A percentile compares a stretch with the other conserved stretches of the same genome.
Conservation (phyloP, 1,284 basidiomycete genomes). For the Ceratobasidium theobromae region DNA sequence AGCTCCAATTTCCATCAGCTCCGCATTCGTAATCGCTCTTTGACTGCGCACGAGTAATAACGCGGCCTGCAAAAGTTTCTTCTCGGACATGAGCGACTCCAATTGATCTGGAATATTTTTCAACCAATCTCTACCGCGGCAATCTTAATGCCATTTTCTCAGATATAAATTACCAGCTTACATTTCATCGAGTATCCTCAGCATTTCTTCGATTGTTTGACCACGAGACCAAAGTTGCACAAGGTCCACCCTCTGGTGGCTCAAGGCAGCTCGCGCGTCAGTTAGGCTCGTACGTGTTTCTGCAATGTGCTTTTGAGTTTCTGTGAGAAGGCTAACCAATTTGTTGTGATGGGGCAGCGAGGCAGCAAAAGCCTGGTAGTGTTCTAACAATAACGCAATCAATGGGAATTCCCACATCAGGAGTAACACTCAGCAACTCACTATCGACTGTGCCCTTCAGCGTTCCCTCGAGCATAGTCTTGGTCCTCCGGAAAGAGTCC, state of each 20-base stretch:
- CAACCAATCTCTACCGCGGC: slow-evolving; percentile 72
- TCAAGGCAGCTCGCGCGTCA: slow-evolving; percentile 76
- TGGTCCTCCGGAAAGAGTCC: slow-evolving; percentile 72
- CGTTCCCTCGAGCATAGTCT: slow-evolving; percentile 71
- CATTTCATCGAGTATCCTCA: slow-evolving; percentile 88
- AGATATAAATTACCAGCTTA: slow-evolving; percentile 47
- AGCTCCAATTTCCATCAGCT: slow-evolving; percentile 94
- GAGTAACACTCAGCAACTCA: slow-evolving; percentile 54
- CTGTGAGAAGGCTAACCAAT: slow-evolving; percentile 66
- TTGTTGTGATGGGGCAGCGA: slow-evolving; percentile 85
- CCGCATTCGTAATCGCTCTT: slow-evolving; percentile 88
- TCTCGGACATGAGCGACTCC: slow-evolving; percentile 94
- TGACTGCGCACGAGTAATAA: slow-evolving; percentile 85
- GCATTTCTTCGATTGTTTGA: slow-evolving; percentile 86
- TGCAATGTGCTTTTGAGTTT: slow-evolving; percentile 71
- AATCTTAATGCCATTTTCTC: slow-evolving; percentile 32
- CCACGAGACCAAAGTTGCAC: slow-evolving; percentile 83
- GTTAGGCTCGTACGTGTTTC: slow-evolving; percentile 71
- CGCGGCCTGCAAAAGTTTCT: slow-evolving; percentile 87
- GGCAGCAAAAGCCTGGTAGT: slow-evolving; percentile 90
- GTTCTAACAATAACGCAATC: slow-evolving; percentile 55
- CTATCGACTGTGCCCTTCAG: slow-evolving; percentile 84
- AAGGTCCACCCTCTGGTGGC: slow-evolving; percentile 78
- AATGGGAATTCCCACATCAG: slow-evolving; percentile 10
- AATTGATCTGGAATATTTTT: slow-evolving; percentile 90